Evolutionary conservation across 495 filamentous ascomycete species (phyloP), one percentile per base, ranked within the genome.

Genomic region (Daldinia bambusicola): DNA sequence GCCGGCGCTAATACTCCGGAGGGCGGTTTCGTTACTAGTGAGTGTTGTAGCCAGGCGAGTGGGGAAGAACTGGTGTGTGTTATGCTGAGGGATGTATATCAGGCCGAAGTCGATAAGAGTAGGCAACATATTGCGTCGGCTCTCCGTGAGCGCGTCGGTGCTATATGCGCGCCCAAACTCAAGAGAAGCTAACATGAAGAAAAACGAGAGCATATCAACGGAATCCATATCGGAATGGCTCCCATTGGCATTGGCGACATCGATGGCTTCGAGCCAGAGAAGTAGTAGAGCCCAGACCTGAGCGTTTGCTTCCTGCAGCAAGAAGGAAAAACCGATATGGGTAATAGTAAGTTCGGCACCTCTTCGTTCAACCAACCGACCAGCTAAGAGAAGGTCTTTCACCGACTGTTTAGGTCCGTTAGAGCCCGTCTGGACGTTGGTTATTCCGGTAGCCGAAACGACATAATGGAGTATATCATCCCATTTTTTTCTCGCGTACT

Each of bases 241-340:
- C 8, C 63, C 67, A 71, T 71, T 81, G 66, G 76, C 63, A 51
- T 67, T 63, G 37, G 69, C 68, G 6, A 68, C 71, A 70, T 94
- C 89, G n/a, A 92, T 89, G 57, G 92, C 91, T 64, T 97, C 90
- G 32, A 98, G 89, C 82, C 97, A 98, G 34, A 97, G 89, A 38
- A 99, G 91, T 6, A 99, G 84, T 26, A 99, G 86, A 31, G 92
- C 92, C 95, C 95, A 99, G 50, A 99, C 93, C 78, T 99, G 95
- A 4, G 94, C 92, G 76, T 97, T 98, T 66, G 94, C 89, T 74
- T 97, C 95, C 74, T 98, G 95, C 0, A 99, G 83, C 9, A 99
- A 85, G 70, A 99, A 99, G 0, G 92, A 92, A 75, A 99, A 99
- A 5, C 95, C 95, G 16, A 90, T 87, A 76, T 97, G 88, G 0